Evolutionary conservation across 2,329 filamentous ascomycete species (phyloP).

Genomic region (Clonostachys sp.): DNA sequence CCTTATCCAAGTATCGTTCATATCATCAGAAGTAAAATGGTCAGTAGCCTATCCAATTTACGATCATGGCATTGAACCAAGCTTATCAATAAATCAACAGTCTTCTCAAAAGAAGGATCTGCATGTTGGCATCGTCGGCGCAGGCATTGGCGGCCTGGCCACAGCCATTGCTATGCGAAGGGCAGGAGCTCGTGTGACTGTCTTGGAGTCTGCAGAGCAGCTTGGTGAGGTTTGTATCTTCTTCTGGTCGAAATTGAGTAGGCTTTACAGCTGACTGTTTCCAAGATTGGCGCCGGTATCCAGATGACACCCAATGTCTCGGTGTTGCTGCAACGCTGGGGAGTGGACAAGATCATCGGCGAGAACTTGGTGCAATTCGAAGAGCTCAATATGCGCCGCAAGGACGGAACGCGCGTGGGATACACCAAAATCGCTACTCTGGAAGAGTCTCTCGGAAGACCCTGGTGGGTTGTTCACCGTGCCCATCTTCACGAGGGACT

Average conservation of each 20-base stretch:
- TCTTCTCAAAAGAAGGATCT: neutral
- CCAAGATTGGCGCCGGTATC: slow-evolving; percentile 18
- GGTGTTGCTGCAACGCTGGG: slow-evolving; percentile 15
- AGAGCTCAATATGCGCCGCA: neutral
- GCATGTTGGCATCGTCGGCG: slow-evolving; percentile 1
- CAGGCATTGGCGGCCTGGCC: slow-evolving; percentile 1
- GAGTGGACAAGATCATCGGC: slow-evolving; percentile 3
- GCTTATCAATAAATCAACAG: too few species aligned
- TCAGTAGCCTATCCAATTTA: too few species aligned
- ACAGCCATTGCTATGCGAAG: slow-evolving; percentile 7
- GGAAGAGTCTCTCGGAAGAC: neutral
- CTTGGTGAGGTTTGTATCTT: neutral
- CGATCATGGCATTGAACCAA: too few species aligned
- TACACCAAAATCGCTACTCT: neutral
- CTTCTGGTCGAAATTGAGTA: neutral
- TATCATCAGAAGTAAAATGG: too few species aligned
- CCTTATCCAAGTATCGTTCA: too few species aligned
- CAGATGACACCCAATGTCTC: slow-evolving; percentile 21
- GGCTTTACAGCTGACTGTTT: neutral
- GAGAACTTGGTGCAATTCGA: neutral
- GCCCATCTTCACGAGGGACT: neutral
- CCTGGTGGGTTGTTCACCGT: neutral
- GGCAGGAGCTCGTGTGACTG: neutral
- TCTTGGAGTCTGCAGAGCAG: neutral
- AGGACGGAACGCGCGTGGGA: neutral